Conservation (phyloP, 169 alveolate species). For the Plasmodium billcollinsi region DNA sequence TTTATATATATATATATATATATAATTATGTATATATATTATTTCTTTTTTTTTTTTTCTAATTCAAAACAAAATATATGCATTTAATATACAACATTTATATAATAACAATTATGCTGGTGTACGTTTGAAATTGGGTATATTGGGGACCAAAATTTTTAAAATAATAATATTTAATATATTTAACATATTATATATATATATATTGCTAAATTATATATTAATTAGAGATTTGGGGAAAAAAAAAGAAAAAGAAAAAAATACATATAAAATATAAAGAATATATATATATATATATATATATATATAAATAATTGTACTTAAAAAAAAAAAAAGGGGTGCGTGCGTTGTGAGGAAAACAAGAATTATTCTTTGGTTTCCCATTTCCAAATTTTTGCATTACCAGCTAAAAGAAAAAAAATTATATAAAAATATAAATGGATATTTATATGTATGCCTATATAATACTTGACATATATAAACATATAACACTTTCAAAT, state of each 20-base stretch:
- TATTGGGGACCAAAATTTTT: neutral
- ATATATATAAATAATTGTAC: neutral
- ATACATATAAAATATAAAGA: neutral
- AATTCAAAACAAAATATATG: no score
- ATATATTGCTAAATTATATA: neutral
- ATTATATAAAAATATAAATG: neutral
- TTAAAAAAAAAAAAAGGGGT: slow-evolving; percentile 16
- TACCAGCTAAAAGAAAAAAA: slow-evolving; percentile 30
- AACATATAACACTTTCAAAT: neutral
- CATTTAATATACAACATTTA: no score
- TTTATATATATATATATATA: no score
- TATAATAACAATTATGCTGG: no score
- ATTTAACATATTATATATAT: no score
- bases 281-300: neutral
- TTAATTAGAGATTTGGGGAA: slow-evolving; percentile 18
- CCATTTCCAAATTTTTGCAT: slow-evolving; percentile 71
- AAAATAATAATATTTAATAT: neutral
- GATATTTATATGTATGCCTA: neutral
- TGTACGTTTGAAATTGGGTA: no score
- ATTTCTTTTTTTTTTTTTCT: no score
- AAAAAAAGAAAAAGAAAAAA: neutral
- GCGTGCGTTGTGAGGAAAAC: neutral
- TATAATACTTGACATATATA: neutral
- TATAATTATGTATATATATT: no score
- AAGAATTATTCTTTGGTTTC: slow-evolving; percentile 50